Conservation (phyloP, 371 early-diverging fungal genomes). For the Zychaea mexicana region DNA sequence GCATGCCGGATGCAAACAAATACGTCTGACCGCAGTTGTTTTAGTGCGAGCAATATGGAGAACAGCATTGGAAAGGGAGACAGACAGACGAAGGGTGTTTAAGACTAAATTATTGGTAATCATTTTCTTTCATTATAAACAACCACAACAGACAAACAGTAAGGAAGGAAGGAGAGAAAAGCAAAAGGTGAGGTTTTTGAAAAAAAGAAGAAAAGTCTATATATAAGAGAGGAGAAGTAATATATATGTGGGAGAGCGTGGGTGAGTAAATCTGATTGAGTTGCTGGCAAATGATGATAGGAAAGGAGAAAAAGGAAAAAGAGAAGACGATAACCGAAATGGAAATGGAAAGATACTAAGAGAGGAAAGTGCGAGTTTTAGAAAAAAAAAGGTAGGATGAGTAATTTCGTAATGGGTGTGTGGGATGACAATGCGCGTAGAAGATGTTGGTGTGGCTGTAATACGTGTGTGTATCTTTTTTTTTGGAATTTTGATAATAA, state of each 20-base stretch:
- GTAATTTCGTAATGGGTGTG: too few relatives aligned
- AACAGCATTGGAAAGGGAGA: too few relatives aligned
- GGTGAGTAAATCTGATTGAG: not conserved
- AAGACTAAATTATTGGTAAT: not conserved
- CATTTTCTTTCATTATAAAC: constrained; percentile 5
- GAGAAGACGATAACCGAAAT: not conserved
- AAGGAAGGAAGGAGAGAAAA: not conserved
- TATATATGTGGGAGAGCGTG: not conserved
- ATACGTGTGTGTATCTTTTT: too few relatives aligned
- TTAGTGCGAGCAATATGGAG: too few relatives aligned
- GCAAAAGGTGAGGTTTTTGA: not conserved
- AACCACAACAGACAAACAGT: constrained; percentile 3
- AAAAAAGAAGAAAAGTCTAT: constrained; percentile 2
- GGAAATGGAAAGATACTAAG: not conserved
- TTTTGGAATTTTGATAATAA: too few relatives aligned
- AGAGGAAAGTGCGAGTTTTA: not conserved
- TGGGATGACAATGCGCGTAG: not conserved
- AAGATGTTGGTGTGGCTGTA: too few relatives aligned
- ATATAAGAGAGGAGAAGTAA: not conserved
- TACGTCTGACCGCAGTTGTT: too few relatives aligned
- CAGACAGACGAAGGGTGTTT: not conserved
- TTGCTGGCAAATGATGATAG: not conserved
- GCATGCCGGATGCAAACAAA: too few relatives aligned
- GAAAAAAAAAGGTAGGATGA: not conserved
- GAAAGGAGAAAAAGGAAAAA: constrained; percentile 5